Base-by-base conservation (phyloP, 495 filamentous ascomycete genomes). In the Aspergillus saccharolyticus region DNA sequence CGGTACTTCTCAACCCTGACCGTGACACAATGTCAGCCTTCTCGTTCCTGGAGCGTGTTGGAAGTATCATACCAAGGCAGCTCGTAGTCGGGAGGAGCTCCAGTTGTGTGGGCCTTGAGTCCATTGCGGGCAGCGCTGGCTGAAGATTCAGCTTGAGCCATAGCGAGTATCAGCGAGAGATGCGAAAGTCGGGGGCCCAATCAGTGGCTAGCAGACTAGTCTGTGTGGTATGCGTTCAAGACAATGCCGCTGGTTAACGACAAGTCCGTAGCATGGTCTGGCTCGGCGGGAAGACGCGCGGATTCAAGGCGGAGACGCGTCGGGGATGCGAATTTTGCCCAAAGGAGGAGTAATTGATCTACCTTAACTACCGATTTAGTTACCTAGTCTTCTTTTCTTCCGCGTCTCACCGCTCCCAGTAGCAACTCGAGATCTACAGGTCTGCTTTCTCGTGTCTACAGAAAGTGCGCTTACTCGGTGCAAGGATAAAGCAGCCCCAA, bases 1-100 rank as follows among this genome's bases (percentile, higher is more conserved):
- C 94, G 84, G 74, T 99, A 99, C 70, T 99, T 99, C 73, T 99
- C 94, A 42, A 99, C 95, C 94, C 94, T 97, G 59, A 28, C 30
- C 21, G 52, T 53, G 25, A 25, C 18, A 20, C 15, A 49, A 18
- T 14, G 33, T 57, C 19, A 55, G 55, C 60, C 46, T 14, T 43
- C 1, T 5, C 4, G 4, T 39, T 12, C 33, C 12, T 5, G 7
- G 10, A 52, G 19, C 43, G 44, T 46, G 45, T 24, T 54, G 39
- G 48, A 28, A 45, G 12, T 22, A 55, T 67, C 79, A 50, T 75
- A 95, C 92, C 92, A 97, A 75, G 94, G 94, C 21, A 98, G 80
- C 68, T 98, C 94, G 68, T 95, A 96, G 56, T 83, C 78, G 19
- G 82, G 79, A 17, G 81, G 70, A 54, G 80, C 79, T 20, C 80